These are phyloP conservation scores for Papiliotrema fonsecae DNA, from an alignment of 1,284 basidiomycete genomes.

Conservation along the genomic window DNA sequence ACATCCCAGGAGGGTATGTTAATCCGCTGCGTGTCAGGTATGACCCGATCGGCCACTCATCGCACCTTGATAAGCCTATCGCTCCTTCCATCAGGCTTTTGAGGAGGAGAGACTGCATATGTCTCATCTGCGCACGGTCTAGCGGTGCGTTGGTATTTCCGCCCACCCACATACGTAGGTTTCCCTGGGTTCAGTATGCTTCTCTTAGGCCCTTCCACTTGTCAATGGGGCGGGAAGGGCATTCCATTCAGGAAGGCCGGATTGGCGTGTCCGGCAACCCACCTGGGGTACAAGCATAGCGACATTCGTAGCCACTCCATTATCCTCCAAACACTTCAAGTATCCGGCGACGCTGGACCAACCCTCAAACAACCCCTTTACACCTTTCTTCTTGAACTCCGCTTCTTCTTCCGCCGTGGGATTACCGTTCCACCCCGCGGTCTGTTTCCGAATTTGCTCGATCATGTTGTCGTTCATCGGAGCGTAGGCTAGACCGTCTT, in stretches of 20 bases:
- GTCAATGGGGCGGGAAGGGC: not conserved
- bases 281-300: slow-evolving; percentile 42
- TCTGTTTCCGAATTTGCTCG: slow-evolving; percentile 37
- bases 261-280: slow-evolving; percentile 5
- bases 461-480: slow-evolving; percentile 24
- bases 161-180: slow-evolving; percentile 39
- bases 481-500: slow-evolving; percentile 45
- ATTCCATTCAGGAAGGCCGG: too few relatives aligned
- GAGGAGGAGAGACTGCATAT: slow-evolving; percentile 30
- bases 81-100: slow-evolving; percentile 38
- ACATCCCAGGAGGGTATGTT: slow-evolving; percentile 48
- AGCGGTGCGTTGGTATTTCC: slow-evolving; percentile 35
- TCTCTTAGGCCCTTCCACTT: not conserved
- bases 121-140: slow-evolving; percentile 20
- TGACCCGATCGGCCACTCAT: not conserved
- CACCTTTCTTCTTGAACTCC: too few relatives aligned
- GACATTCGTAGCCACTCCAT: slow-evolving; percentile 39
- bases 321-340: slow-evolving; percentile 39
- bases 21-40: slow-evolving; percentile 24
- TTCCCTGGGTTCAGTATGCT: slow-evolving; percentile 24
- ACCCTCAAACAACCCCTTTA: slow-evolving; percentile 26
- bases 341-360: slow-evolving; percentile 35
- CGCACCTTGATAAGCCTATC: slow-evolving; percentile 42
- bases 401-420: slow-evolving; percentile 33
- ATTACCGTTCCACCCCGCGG: slow-evolving; percentile 47